Percentiles rank a stretch among this genome's conserved stretches.
Evolutionary conservation across 306 rosid species (phyloP).

Genomic region (Arachis hypogaea): DNA sequence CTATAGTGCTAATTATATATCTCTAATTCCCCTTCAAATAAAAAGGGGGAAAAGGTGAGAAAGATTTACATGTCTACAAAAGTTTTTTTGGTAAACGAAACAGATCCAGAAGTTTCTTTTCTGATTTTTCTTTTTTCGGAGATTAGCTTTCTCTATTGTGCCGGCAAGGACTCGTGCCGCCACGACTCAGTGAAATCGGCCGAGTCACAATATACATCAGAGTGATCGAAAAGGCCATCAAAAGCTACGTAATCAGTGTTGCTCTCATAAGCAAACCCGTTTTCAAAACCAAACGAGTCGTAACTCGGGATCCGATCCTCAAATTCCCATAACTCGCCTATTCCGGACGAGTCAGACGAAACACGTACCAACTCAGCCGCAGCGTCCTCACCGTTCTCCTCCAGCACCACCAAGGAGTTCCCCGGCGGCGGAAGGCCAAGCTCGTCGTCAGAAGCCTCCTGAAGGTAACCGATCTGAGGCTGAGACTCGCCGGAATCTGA

Average conservation of each 20-base stretch:
- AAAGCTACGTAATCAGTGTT: conserved; percentile 54
- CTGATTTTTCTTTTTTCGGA: neutral
- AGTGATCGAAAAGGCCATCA: conserved; percentile 68
- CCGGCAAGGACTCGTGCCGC: conserved; percentile 74
- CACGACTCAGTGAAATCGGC: conserved; percentile 57
- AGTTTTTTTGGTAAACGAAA: conserved; percentile 14
- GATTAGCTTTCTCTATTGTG: conserved; percentile 47
- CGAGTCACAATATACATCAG: conserved; percentile 69
- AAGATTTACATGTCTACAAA: conserved; percentile 47
- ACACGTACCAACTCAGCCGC: conserved; percentile 57
- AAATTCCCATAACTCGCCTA: conserved; percentile 70
- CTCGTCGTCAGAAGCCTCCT: conserved; percentile 88
- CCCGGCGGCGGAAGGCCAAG: conserved; percentile 80
- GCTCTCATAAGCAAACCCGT: conserved; percentile 21
- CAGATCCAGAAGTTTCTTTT: neutral
- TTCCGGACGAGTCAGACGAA: conserved; percentile 61
- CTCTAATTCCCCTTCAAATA: conserved; percentile 33
- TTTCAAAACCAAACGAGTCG: conserved; percentile 66
- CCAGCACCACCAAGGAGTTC: conserved; percentile 22
- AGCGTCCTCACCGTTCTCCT: conserved; percentile 34
- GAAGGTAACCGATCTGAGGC: conserved; percentile 73
- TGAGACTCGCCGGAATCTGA: conserved; percentile 69
- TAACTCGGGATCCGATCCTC: conserved; percentile 65
- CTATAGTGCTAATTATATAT: conserved; percentile 20
- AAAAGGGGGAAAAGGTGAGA: neutral